These are phyloP conservation scores for Globisporangium canariense DNA, from an alignment of 352 stramenopile species.

Conservation along the genomic window DNA sequence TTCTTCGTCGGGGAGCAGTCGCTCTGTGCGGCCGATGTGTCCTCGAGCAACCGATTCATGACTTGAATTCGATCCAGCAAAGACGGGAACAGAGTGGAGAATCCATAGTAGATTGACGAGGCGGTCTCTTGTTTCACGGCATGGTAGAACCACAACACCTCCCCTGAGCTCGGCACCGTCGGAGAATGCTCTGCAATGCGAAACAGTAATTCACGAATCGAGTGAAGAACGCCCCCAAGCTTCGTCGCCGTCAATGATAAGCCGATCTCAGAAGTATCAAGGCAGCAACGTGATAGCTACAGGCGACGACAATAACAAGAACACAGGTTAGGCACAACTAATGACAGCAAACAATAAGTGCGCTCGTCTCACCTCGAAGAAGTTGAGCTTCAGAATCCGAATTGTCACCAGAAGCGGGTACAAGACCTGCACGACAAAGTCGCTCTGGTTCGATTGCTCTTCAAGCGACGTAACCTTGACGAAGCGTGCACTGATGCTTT, in stretches of 20 bases:
- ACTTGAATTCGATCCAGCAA: slow-evolving; percentile 71
- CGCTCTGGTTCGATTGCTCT: slow-evolving; percentile 9
- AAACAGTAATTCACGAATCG: slow-evolving; percentile 69
- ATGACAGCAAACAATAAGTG: not conserved
- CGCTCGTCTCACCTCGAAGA: slow-evolving; percentile 69
- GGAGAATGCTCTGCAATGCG: slow-evolving; percentile 53
- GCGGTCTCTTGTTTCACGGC: slow-evolving; percentile 80
- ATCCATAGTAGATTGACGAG: slow-evolving; percentile 75
- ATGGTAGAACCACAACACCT: slow-evolving; percentile 66
- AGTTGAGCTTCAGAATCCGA: slow-evolving; percentile 81
- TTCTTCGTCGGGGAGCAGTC: slow-evolving; percentile 44
- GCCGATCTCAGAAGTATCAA: slow-evolving; percentile 56
- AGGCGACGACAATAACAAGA: not conserved
- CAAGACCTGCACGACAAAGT: slow-evolving; percentile 41
- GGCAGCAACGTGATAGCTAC: slow-evolving; percentile 69
- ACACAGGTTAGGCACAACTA: not conserved
- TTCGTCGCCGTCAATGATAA: slow-evolving; percentile 33
- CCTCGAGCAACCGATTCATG: slow-evolving; percentile 77
- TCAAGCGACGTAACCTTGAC: slow-evolving; percentile 16
- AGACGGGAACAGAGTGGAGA: slow-evolving; percentile 76
- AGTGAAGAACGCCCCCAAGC: slow-evolving; percentile 41
- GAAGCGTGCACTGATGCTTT: slow-evolving; percentile 33
- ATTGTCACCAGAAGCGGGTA: slow-evolving; percentile 76
- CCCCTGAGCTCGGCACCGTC: slow-evolving; percentile 24
- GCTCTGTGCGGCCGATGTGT: slow-evolving; percentile 19